A percentile compares a stretch with the other conserved stretches of the same genome.
Evolutionary conservation across 2,329 filamentous ascomycete species (phyloP).

Genomic region (Diaporthe citriasiana): DNA sequence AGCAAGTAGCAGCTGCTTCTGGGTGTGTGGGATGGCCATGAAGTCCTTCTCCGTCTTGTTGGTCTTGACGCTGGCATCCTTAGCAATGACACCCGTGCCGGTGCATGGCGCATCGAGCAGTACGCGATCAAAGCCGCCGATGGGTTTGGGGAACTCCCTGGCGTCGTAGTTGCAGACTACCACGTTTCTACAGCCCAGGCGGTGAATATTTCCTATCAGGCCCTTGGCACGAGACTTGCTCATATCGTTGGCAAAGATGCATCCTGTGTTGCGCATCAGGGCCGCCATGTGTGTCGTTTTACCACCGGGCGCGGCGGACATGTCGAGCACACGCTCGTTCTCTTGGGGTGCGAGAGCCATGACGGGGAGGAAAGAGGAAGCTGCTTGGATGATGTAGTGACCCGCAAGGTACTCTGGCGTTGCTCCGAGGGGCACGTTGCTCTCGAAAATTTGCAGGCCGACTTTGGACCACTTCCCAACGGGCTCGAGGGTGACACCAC

Average conservation of each 20-base stretch:
- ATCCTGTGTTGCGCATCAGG: constrained; percentile 96
- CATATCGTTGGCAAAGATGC: constrained; percentile 96
- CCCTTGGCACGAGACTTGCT: constrained; percentile 95
- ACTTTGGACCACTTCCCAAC: constrained; percentile 99
- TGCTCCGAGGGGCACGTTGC: constrained; percentile 85
- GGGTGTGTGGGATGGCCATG: constrained; percentile 90
- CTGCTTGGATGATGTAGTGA: constrained; percentile 97
- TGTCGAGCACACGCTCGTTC: constrained; percentile 89
- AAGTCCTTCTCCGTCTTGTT: constrained; percentile 98
- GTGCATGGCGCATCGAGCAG: constrained; percentile 96
- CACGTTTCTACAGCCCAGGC: constrained; percentile 91
- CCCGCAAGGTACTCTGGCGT: constrained; percentile 98
- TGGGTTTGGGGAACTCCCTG: constrained; percentile 91
- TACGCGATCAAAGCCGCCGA: constrained; percentile 96
- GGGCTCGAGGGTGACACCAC: constrained; percentile 94
- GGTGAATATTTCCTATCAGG: constrained; percentile 98
- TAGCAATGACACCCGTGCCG: constrained; percentile 96
- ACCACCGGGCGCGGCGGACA: constrained; percentile 95
- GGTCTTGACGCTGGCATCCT: constrained; percentile 96
- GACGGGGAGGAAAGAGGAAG: constrained; percentile 95
- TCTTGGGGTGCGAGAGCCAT: constrained; percentile 97
- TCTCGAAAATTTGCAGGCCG: constrained; percentile 95
- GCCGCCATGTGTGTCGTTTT: constrained; percentile 98
- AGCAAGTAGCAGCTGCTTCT: constrained; percentile 92
- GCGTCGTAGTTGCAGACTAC: constrained; percentile 97